Evolutionary conservation across 192 early-diverging fungal genomes (phyloP), one percentile per base, ranked within the genome.

Genomic region (Backusella macrospora): DNA sequence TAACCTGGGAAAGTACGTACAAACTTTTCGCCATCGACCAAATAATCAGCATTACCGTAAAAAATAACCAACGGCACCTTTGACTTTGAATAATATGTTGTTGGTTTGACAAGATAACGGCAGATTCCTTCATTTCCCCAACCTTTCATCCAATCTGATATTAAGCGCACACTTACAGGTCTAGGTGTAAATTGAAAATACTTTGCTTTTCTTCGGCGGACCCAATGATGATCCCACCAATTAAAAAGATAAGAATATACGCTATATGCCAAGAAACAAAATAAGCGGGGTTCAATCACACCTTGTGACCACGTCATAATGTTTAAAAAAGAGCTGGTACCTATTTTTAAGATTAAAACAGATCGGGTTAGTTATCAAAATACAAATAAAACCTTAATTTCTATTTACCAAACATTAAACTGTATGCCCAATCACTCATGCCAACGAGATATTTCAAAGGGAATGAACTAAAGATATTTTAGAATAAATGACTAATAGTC

Each of bases 101-200:
- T 55, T 26, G 26, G 26, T 42, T 62, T 43, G 29, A 23, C 43
- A 46, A 68, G 12, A 26, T 69, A 62, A 6, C 43, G 39, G 68
- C 73, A 71, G 7, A 79, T 26, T 8, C 78, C 78, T 39, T 71
- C 40, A 3, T 59, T 5, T 15, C 79, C 73, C 72, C 81, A 82
- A 23, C 81, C 72, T 48, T 6, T 15, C 49, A 77, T 71, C 73
- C 78, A 75, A 62, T 82, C 75, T 15, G 48, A 21, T 7, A 77
- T 44, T 16, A 72, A 63, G 13, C 43, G 72, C 4, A 48, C 42
- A 49, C 74, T 76, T 15, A 48, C 74, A 16, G 66, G 47, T 34
- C 86, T 74, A 8, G 86, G 86, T n/a, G 86, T 87, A 76, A 87
- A 87, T 75, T 81, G 85, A 68, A 86, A 86, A 71, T 84, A 86